phyloP scores from a whole-genome alignment of 2,329 filamentous ascomycete species.

The Cytospora leucostoma region DNA sequence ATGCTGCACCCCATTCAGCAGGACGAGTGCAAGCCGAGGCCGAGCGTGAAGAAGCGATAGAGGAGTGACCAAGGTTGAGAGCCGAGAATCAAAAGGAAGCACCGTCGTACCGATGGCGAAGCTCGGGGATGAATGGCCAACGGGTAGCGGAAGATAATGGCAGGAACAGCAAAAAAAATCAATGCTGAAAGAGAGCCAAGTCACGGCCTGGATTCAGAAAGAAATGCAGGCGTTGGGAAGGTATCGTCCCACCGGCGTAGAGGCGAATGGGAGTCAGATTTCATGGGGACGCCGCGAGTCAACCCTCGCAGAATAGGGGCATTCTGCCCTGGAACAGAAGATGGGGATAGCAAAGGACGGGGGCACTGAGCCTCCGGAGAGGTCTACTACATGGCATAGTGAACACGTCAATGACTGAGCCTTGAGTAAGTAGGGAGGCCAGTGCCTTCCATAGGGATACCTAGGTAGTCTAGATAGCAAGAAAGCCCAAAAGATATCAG shows the following conservation, averaged over 20 bases:
- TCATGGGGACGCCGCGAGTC: background rate
- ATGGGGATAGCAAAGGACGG: too few relatives aligned
- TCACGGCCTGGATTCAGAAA: background rate
- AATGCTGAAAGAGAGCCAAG: too few relatives aligned
- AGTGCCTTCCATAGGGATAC: background rate
- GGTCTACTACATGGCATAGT: background rate
- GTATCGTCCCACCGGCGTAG: background rate
- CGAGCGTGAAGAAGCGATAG: constrained; percentile 61
- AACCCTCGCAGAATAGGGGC: too few relatives aligned
- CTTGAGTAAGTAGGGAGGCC: background rate
- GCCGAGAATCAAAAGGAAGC: constrained; percentile 1
- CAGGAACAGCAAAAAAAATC: too few relatives aligned
- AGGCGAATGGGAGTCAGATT: background rate
- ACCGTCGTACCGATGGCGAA: background rate
- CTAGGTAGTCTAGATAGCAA: background rate
- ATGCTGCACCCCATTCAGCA: constrained; percentile 76
- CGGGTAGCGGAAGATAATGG: too few relatives aligned
- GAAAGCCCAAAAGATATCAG: background rate
- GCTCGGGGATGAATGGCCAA: too few relatives aligned
- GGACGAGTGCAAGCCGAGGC: constrained; percentile 65
- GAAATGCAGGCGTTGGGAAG: background rate
- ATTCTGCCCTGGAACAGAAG: too few relatives aligned
- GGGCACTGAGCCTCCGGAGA: too few relatives aligned
- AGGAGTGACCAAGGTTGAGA: constrained; percentile 6
- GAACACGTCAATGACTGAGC: background rate